phyloP scores from a whole-genome alignment of 1,284 basidiomycete genomes.

The Phenoliferia sp. region DNA sequence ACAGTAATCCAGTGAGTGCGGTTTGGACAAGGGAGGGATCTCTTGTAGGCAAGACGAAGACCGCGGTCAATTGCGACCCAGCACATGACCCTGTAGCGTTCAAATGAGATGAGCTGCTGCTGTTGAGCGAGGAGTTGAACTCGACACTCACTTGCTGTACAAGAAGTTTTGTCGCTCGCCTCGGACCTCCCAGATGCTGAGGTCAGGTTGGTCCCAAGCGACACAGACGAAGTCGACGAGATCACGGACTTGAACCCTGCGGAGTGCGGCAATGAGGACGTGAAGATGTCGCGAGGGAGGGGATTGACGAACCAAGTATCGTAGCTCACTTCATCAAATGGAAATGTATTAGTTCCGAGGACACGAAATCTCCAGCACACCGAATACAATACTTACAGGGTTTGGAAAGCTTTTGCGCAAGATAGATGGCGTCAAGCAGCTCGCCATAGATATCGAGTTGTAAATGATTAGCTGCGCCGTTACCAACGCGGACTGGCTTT shows the following conservation, averaged over 20 bases:
- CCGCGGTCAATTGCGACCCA: conserved; percentile 85
- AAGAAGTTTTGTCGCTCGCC: conserved; percentile 71
- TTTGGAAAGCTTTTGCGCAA: conserved; percentile 71
- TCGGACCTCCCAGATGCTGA: conserved; percentile 62
- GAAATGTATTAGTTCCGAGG: too few relatives aligned
- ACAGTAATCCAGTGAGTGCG: conserved; percentile 61
- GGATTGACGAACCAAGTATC: conserved; percentile 14
- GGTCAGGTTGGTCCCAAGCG: conserved; percentile 40
- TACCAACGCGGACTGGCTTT: conserved; percentile 43
- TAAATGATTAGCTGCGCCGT: conserved; percentile 63
- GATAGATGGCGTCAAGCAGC: conserved; percentile 79
- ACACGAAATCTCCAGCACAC: too few relatives aligned
- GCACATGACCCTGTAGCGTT: conserved; percentile 63
- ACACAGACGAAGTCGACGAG: conserved; percentile 44
- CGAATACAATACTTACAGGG: conserved; percentile 36
- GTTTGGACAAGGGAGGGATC: conserved; percentile 48
- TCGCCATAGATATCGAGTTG: conserved; percentile 90
- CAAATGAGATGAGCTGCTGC: too few relatives aligned
- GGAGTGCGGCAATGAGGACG: too few relatives aligned
- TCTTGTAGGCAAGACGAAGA: conserved; percentile 81
- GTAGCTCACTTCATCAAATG: conserved; percentile 23
- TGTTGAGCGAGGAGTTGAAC: conserved; percentile 25
- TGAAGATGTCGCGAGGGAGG: too few relatives aligned
- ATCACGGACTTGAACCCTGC: conserved; percentile 47
- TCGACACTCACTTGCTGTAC: conserved; percentile 76